phyloP scores from a whole-genome alignment of 2,329 filamentous ascomycete species.

The Zarea fungicola region DNA sequence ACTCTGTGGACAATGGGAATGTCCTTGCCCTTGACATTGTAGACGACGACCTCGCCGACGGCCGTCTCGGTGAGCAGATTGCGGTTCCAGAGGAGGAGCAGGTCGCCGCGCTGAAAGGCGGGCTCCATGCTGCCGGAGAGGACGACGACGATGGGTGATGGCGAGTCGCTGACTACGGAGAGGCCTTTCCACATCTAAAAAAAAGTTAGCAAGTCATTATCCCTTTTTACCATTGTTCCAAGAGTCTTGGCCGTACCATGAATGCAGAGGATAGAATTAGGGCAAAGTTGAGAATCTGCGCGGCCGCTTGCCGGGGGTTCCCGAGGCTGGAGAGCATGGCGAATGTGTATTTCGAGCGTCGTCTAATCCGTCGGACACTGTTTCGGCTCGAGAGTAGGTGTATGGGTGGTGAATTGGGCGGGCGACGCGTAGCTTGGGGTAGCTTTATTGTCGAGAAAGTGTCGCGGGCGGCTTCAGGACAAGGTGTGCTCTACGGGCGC shows the following conservation, averaged over 20 bases:
- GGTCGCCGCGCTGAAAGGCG: constrained; percentile 72
- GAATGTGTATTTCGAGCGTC: neutral
- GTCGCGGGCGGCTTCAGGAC: constrained; percentile 6
- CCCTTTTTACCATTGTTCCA: neutral
- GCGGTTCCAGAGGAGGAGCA: constrained; percentile 73
- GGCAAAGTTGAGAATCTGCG: constrained; percentile 84
- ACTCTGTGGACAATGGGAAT: constrained; percentile 97
- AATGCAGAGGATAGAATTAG: constrained; percentile 87
- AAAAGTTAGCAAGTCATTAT: constrained; percentile 17
- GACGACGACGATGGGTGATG: constrained; percentile 77
- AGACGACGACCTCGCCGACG: constrained; percentile 56
- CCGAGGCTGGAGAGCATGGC: constrained; percentile 64
- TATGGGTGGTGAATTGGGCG: constrained; percentile 2
- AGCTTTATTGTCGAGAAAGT: neutral
- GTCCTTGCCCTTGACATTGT: constrained; percentile 85
- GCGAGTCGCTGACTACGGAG: constrained; percentile 69
- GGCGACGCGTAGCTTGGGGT: neutral
- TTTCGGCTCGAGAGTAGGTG: neutral
- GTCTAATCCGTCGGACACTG: neutral
- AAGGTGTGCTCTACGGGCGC: constrained; percentile 14
- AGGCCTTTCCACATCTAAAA: constrained; percentile 78
- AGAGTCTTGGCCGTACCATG: constrained; percentile 54
- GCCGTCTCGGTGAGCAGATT: constrained; percentile 51
- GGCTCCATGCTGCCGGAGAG: constrained; percentile 81
- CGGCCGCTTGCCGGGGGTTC: constrained; percentile 74